These are phyloP conservation scores for Suillus paluster DNA, from an alignment of 768 basidiomycete species.

Conservation along the genomic window DNA sequence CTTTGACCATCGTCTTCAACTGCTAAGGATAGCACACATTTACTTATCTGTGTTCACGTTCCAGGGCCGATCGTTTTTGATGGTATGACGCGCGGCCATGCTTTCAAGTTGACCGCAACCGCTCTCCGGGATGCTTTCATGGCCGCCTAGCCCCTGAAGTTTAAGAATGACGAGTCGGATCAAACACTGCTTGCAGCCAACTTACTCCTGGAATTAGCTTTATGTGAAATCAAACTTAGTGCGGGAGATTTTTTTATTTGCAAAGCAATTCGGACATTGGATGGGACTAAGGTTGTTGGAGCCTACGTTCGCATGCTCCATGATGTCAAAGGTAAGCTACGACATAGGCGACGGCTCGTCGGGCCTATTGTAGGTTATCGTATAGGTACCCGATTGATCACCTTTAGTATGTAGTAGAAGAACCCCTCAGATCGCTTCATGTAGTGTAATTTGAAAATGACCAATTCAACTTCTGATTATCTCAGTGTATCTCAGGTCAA, in stretches of 20 bases:
- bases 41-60: background rate
- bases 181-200: background rate
- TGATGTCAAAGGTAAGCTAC: background rate
- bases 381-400: background rate
- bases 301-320: background rate
- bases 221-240: background rate
- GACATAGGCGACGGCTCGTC: background rate
- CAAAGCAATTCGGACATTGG: background rate
- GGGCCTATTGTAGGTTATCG: background rate
- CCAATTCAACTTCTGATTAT: background rate
- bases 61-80: slow-evolving; percentile 1
- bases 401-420: background rate
- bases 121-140: background rate
- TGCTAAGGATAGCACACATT: background rate
- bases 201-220: background rate
- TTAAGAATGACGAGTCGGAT: background rate
- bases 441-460: background rate
- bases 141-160: slow-evolving; percentile 8
- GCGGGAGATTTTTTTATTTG: background rate
- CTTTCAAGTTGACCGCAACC: background rate
- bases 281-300: background rate
- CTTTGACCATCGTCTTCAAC: background rate
- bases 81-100: background rate
- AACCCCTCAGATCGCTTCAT: background rate
- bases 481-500: background rate